phyloP scores from a whole-genome alignment of 2,329 filamentous ascomycete genomes.

The Ophiostoma triangulosporum region DNA sequence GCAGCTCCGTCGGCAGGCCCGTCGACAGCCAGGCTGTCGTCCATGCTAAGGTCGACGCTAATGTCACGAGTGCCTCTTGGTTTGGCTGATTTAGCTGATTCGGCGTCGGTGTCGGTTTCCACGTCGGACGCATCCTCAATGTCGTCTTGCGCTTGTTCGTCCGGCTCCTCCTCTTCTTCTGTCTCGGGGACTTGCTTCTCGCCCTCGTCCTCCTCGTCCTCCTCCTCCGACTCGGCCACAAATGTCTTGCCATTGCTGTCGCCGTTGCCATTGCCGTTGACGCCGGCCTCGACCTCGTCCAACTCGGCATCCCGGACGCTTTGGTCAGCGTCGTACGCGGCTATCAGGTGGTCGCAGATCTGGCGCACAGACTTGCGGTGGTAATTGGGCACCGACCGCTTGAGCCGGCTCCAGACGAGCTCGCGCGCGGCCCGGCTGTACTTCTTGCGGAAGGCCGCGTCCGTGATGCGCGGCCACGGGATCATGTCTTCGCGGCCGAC shows the following conservation, averaged over 20 bases:
- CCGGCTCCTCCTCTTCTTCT: not conserved
- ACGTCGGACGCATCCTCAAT: not conserved
- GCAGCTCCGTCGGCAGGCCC: not conserved
- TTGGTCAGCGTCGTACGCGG: slow-evolving; percentile 7
- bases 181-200: slow-evolving; percentile 9
- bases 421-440: slow-evolving; percentile 13
- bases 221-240: not conserved
- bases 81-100: not conserved
- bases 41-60: slow-evolving; percentile 11
- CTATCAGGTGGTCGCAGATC: slow-evolving; percentile 11
- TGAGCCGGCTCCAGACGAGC: slow-evolving; percentile 15
- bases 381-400: slow-evolving; percentile 12
- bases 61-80: not conserved
- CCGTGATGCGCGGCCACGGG: slow-evolving; percentile 30
- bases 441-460: slow-evolving; percentile 6
- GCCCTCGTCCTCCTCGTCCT: not conserved
- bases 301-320: slow-evolving; percentile 8
- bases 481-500: slow-evolving; percentile 32
- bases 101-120: not conserved
- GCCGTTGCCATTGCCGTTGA: not conserved
- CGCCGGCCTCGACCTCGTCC: not conserved
- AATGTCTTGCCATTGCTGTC: not conserved
- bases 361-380: slow-evolving; percentile 9
- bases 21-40: not conserved
- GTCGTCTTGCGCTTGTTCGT: not conserved